phyloP scores from a whole-genome alignment of 225 moss, liverwort and hornwort species.

The Climacium dendroides region DNA sequence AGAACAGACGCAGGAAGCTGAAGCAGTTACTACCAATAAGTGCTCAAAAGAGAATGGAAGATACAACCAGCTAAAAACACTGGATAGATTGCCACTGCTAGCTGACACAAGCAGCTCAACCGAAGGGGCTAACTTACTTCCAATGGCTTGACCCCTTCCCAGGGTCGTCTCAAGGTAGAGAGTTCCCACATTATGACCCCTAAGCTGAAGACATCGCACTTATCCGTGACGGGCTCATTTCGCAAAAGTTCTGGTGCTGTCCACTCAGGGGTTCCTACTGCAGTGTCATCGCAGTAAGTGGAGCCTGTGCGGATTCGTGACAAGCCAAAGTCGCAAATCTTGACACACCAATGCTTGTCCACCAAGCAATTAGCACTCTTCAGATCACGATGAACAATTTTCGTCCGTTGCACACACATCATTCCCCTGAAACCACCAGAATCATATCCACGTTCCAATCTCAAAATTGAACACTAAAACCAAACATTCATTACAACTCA shows the following conservation, averaged over 20 bases:
- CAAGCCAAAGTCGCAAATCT: constrained; percentile 93
- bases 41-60: background rate
- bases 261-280: constrained; percentile 95
- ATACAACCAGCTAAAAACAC: background rate
- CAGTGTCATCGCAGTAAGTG: constrained; percentile 59
- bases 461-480: background rate
- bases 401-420: constrained; percentile 97
- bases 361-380: constrained; percentile 99
- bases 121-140: constrained; percentile 45
- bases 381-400: constrained; percentile 90
- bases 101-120: background rate
- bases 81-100: background rate
- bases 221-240: constrained; percentile 86
- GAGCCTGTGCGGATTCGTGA: constrained; percentile 68
- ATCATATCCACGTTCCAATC: background rate
- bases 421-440: constrained; percentile 60
- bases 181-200: constrained; percentile 99
- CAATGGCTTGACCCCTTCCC: constrained; percentile 82
- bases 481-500: background rate
- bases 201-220: constrained; percentile 95
- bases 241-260: constrained; percentile 95
- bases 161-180: constrained; percentile 77
- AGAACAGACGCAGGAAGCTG: background rate
- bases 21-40: background rate
- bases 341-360: constrained; percentile 95